Evolutionary conservation across 768 basidiomycete species (phyloP), one percentile per base, ranked within the genome.

Genomic region (Agrocybe pediades): DNA sequence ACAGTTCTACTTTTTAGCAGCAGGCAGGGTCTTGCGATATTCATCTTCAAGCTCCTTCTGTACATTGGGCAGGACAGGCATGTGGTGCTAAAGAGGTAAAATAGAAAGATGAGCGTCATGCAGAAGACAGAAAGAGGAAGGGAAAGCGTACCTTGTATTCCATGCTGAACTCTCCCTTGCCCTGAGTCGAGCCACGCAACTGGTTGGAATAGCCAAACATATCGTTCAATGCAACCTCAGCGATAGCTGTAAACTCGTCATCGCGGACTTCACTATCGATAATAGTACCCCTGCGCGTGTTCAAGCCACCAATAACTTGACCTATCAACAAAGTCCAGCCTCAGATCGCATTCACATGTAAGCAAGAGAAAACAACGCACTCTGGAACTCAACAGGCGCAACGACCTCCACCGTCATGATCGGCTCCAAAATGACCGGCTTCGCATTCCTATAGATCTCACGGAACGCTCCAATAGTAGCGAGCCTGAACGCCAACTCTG

Each of bases 331-430:
- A 59, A 19, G 49, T 46, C 51, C 30, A 49, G 13, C 3, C 25
- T 13, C 21, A 41, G 24, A 36, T 54, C 29, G 48, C 29, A 17
- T 24, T 8, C 1, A 5, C 24, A 25, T 1, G 9, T 23, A 20
- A 43, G 1, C 36, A 19, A 46, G 11, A 29, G 30, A 43, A 13
- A 17, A 11, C 9, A 29, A 74, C 77, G 47, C 67, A 80, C 90
- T 89, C 70, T 99, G 97, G 81, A 98, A 99, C 67, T 99, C 97
- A 11, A 84, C 79, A 2, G 97, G 97, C 0, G 96, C 95, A 33
- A 98, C 88, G 23, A 98, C 92, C 64, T 99, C 96, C 30, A 99
- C 96, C 15, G 84, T 91, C 96, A 99, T 99, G 72, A 98, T 88
- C n/a, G 96, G 96, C 68, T 99, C 96, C 36, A 99, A 74, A 51